Evolutionary conservation across 192 early-diverging fungal species (phyloP).

Genomic region (Cetraspora pellucida): DNA sequence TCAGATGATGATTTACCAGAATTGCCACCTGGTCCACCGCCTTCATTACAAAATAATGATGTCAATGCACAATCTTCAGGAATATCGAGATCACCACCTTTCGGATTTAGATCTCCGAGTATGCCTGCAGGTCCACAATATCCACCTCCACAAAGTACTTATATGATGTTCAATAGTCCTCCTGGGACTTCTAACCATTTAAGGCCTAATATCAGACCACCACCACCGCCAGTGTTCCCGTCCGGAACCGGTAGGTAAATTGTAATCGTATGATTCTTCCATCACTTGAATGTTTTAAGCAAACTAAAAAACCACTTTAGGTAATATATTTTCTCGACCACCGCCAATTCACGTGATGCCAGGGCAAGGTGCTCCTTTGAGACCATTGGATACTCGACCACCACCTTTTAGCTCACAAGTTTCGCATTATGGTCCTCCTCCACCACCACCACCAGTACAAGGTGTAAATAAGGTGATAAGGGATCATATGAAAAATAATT

Average conservation of each 20-base stretch:
- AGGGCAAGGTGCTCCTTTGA: not conserved
- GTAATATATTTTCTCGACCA: not conserved
- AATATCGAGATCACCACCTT: not conserved
- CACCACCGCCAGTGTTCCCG: slow-evolving; percentile 18
- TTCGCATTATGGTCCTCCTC: slow-evolving; percentile 34
- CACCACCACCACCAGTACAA: not conserved
- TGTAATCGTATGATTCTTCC: not conserved
- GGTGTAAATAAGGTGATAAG: no score
- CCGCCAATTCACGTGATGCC: slow-evolving; percentile 1
- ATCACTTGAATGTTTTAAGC: not conserved
- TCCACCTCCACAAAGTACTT: not conserved
- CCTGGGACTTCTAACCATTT: not conserved
- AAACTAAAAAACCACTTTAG: not conserved
- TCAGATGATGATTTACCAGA: slow-evolving; percentile 33
- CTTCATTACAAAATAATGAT: not conserved
- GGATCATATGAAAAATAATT: no score
- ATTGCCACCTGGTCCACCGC: slow-evolving; percentile 33
- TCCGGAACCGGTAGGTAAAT: not conserved
- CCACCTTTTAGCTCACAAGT: slow-evolving; percentile 12
- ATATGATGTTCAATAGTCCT: not conserved
- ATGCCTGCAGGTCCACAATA: not conserved
- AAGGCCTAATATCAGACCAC: slow-evolving; percentile 4
- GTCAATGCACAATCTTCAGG: not conserved
- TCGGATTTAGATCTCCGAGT: not conserved
- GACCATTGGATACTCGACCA: slow-evolving; percentile 1